phyloP scores from a whole-genome alignment of 1,284 basidiomycete genomes.

The Cutaneotrichosporon spelunceum region DNA sequence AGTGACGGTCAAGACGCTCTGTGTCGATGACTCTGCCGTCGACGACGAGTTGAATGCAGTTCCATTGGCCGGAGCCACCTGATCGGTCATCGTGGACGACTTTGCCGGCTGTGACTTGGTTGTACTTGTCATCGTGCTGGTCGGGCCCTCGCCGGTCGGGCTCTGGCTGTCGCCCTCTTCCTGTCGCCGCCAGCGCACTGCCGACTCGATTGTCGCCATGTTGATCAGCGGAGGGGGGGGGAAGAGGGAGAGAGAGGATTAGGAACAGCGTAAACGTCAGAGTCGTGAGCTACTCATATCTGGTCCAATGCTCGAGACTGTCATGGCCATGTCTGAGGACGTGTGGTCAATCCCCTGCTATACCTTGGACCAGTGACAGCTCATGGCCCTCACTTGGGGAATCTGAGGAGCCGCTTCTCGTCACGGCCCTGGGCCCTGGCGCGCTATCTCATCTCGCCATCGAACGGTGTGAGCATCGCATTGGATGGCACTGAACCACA shows the following conservation, averaged over 20 bases:
- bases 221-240: too few relatives aligned
- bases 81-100: not conserved
- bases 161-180: not conserved
- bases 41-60: not conserved
- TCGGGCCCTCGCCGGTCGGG: not conserved
- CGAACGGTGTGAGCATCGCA: not conserved
- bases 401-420: not conserved
- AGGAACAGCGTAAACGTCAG: not conserved
- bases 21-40: not conserved
- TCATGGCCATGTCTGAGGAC: not conserved
- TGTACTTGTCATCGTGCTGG: not conserved
- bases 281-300: not conserved
- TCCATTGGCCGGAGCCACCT: not conserved
- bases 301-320: not conserved
- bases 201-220: not conserved
- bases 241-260: not conserved
- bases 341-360: too few relatives aligned
- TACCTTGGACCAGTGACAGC: not conserved
- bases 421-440: not conserved
- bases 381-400: not conserved
- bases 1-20: not conserved
- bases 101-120: not conserved
- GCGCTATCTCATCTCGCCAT: not conserved
- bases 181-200: not conserved
- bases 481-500: too few relatives aligned